phyloP scores from a whole-genome alignment of 2,329 filamentous ascomycete species.

The Intubia oerlemansii region DNA sequence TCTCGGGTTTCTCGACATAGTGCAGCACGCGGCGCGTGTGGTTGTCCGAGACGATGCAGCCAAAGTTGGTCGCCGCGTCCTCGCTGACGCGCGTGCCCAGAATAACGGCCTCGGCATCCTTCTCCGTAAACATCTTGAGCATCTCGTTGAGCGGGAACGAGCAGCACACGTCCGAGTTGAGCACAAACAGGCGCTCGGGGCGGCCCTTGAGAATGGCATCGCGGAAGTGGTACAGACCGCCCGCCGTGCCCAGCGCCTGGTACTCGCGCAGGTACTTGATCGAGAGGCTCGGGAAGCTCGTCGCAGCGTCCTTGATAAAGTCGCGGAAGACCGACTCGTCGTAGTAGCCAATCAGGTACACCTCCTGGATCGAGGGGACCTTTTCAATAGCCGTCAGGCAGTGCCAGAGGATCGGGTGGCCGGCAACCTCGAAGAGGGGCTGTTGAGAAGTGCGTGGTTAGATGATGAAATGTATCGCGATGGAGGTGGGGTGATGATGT shows the following conservation, averaged over 20 bases:
- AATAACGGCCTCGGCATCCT: constrained; percentile 91
- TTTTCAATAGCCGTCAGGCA: constrained; percentile 82
- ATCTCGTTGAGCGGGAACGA: constrained; percentile 92
- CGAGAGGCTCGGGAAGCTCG: constrained; percentile 68
- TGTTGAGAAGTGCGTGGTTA: constrained; percentile 21
- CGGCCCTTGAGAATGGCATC: constrained; percentile 94
- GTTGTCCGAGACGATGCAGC: constrained; percentile 87
- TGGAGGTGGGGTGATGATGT: too few species aligned
- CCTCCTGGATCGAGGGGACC: constrained; percentile 79
- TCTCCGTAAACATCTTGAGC: constrained; percentile 84
- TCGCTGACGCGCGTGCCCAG: constrained; percentile 79
- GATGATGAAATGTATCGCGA: too few species aligned
- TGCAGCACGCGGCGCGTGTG: constrained; percentile 91
- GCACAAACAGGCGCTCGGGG: constrained; percentile 86
- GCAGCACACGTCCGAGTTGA: constrained; percentile 97
- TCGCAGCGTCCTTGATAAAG: constrained; percentile 81
- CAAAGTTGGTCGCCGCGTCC: constrained; percentile 87
- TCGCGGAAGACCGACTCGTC: constrained; percentile 93
- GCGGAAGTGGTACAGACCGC: constrained; percentile 96
- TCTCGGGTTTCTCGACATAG: constrained; percentile 98
- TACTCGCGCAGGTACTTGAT: constrained; percentile 97
- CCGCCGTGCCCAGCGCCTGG: constrained; percentile 84
- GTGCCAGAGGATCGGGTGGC: constrained; percentile 96
- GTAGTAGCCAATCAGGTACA: constrained; percentile 97
- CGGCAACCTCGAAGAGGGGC: constrained; percentile 96